Evolutionary conservation across 257 asterid species (phyloP), one percentile per base, ranked within the genome.

Genomic region (Primulina eburnea): DNA sequence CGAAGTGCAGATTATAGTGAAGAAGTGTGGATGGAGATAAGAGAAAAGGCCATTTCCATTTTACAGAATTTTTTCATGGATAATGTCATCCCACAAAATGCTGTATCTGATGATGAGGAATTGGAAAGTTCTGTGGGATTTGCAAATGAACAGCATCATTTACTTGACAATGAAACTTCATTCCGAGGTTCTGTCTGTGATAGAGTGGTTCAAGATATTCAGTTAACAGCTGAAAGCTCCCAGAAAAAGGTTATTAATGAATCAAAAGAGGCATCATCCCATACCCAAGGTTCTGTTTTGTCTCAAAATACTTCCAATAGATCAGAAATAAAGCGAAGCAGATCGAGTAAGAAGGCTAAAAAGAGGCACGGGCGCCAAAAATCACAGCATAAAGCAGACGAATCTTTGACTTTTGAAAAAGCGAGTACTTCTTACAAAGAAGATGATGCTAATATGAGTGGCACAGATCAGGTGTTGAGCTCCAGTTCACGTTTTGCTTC

Each of bases 1-100:
- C 92, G 90, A 34, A 95, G 99, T 82, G 99, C 99, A 21, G 99
- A 95, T 83, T 95, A 89, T 70, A 95, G 99, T 84, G 99, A 95
- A 88, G 99, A 95, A 86, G 99, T 92, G 53, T 95, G 99, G 99
- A 86, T 88, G 89, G 99, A 95, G 85, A 95, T 95, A 69, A 88
- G 98, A 83, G 98, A 95, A 83, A 95, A 92, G 73, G 80, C 96
- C 37, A 78, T 92, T 74, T 83, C 93, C 69, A 85, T 89, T 68
- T 80, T 92, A 68, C 97, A 92, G 62, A 76, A 87, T n/a, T 92
- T 88, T 84, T 88, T 94, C 81, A 75, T 81, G 79, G 97, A 89
- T 67, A 88, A 85, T 71, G 72, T 80, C 74, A 72, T 86, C 68
- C 99, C 99, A 58, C 80, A 81, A 35, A 87, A 78, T 86, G 83